Evolutionary conservation across 2,329 filamentous ascomycete species (phyloP), one percentile per base, ranked within the genome.

Genomic region (Colletotrichum echinochloae): DNA sequence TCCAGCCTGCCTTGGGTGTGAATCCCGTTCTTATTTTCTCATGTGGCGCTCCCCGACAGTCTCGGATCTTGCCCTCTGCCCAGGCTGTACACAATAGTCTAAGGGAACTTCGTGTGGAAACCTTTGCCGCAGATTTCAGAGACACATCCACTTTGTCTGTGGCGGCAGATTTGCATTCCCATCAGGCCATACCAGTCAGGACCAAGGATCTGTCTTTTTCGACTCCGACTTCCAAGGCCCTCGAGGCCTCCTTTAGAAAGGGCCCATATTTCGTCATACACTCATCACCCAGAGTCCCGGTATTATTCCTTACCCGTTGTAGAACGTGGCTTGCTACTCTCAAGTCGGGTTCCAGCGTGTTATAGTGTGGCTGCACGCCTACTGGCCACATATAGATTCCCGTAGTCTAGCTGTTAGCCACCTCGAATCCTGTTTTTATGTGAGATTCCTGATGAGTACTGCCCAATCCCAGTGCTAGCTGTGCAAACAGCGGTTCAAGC

Each of bases 41-140:
- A 35, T 54, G 60, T 70, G 44, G 56, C 60, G 49, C 33, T 37
- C 30, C 33, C 55, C 68, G 67, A 68, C 61, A 68, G 59, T 66
- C 59, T 72, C 71, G 71, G 67, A 56, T 71, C 67, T 57, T 71
- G 68, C 57, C 62, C 56, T 55, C 46, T 23, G 35, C 62, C 51
- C 51, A n/a, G n/a, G n/a, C 46, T n/a, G 39, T 35, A 67, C 54
- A 54, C 63, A 59, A 59, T 71, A n/a, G 46, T 30, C 26, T 16
- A 30, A 23, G 23, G 39, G 33, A 33, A 35, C 28, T 61, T 23
- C 26, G 23, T 30, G 41, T 39, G n/a, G 30, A 20, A 52, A n/a
- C 30, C 14, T 8, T 44, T 49, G n/a, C 46, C n/a, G 60, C 46
- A n/a, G 33, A n/a, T 23, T 56, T 56, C 39, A 44, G 41, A 70